Conservation (phyloP, 306 rosid species). For the Prunus mume region DNA sequence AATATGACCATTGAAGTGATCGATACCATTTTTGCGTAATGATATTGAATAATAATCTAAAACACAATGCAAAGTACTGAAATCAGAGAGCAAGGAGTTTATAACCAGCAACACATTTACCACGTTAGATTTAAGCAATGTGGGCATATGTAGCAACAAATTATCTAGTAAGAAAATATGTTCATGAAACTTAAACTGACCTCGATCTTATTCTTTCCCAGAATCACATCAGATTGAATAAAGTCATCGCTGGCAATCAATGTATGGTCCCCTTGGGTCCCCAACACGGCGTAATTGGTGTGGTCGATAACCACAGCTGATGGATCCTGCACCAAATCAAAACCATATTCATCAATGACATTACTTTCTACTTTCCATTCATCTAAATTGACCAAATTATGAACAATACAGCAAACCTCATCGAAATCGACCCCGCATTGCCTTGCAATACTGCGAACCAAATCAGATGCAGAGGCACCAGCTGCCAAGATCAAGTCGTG, state of each 20-base stretch:
- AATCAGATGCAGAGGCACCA: neutral
- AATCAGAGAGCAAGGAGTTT: neutral
- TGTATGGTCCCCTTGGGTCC: constrained; percentile 74
- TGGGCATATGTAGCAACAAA: neutral
- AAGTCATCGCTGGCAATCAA: constrained; percentile 42
- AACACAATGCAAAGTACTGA: neutral
- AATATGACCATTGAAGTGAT: too few relatives aligned
- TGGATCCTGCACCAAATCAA: neutral
- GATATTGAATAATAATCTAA: neutral
- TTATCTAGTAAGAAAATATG: neutral
- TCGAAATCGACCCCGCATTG: neutral
- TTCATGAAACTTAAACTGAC: constrained; percentile 29
- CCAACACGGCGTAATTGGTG: neutral
- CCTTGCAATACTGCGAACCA: neutral
- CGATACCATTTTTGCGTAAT: neutral
- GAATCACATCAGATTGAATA: constrained; percentile 60
- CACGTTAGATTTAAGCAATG: neutral
- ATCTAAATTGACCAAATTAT: neutral
- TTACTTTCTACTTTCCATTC: neutral
- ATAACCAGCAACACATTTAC: neutral
- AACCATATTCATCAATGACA: neutral
- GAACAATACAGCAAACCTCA: neutral
- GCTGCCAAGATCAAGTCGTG: neutral
- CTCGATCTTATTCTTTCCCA: constrained; percentile 69
- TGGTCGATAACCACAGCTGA: neutral